Evolutionary conservation across 495 filamentous ascomycete genomes (phyloP), one percentile per base, ranked within the genome.

Genomic region (Aspergillus asperescens): DNA sequence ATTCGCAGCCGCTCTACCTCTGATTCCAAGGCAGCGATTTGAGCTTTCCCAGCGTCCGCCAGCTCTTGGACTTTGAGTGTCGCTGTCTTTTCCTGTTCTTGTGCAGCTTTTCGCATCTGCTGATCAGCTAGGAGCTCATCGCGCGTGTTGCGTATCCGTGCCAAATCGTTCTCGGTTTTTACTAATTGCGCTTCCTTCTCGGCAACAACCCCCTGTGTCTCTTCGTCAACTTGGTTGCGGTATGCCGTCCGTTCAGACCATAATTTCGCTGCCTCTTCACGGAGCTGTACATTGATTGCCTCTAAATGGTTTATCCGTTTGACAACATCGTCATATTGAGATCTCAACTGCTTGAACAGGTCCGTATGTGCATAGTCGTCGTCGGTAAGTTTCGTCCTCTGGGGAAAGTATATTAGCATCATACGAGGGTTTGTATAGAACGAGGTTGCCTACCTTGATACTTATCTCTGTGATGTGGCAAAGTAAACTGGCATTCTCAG

Each of bases 361-460:
- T 96, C 88, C 29, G 89, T 95, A 46, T 87, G 81, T 35, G 89
- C 84, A 65, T 95, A 96, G 60, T 98, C 93, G 47, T 98, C 93
- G 60, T 98, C 92, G 1, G 87, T 85, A 32, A 93, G 73, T 50
- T 80, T 84, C 2, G 87, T 81, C 45, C 77, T 70, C 78, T 81
- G 34, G 1, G 48, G 59, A 7, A n/a, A 3, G 39, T 7, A 22
- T 38, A 20, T 48, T 37, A 37, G 32, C 19, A 48, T 7, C 28
- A 35, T 9, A 34, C 12, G 13, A 15, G 18, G 23, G 22, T 23
- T 35, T 35, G 18, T 6, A 16, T 19, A 18, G 20, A 9, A 48
- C 7, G 6, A 18, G n/a, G 18, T 2, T 39, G 40, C 60, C 24
- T 56, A 82, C 72, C 68, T 84, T 84, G 40, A 79, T 71, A 35